Conservation (phyloP, 1,139 yeast genomes). For the Suhomyces ambrosiae region DNA sequence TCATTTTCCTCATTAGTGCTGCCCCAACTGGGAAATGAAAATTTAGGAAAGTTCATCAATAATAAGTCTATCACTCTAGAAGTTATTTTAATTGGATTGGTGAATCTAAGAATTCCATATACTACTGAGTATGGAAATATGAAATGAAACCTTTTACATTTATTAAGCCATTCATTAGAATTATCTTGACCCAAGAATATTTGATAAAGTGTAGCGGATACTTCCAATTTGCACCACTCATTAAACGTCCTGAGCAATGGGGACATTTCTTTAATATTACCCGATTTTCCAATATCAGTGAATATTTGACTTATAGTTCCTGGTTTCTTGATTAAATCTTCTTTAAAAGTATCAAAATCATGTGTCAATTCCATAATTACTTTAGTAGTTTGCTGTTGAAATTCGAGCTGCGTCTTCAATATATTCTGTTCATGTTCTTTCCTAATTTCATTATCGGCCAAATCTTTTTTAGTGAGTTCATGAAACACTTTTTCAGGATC, state of each 20-base stretch:
- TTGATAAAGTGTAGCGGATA: slow-evolving; percentile 82
- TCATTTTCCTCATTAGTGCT: slow-evolving; percentile 17
- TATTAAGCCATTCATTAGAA: slow-evolving; percentile 70
- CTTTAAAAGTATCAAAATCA: slow-evolving; percentile 58
- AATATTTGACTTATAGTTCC: slow-evolving; percentile 53
- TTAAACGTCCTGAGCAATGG: slow-evolving; percentile 68
- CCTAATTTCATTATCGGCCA: slow-evolving; percentile 58
- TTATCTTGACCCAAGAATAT: slow-evolving; percentile 77
- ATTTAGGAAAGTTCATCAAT: slow-evolving; percentile 67
- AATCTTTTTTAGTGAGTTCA: slow-evolving; percentile 41
- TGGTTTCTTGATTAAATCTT: slow-evolving; percentile 52
- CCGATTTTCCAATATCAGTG: slow-evolving; percentile 59
- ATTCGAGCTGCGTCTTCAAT: slow-evolving; percentile 66
- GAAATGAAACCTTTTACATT: slow-evolving; percentile 67
- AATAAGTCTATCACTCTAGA: slow-evolving; percentile 77
- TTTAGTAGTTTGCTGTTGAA: slow-evolving; percentile 65
- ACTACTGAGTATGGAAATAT: slow-evolving; percentile 77
- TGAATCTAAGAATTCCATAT: slow-evolving; percentile 71
- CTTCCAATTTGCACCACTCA: slow-evolving; percentile 79
- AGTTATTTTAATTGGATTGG: slow-evolving; percentile 84
- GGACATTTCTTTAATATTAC: slow-evolving; percentile 61
- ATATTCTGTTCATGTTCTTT: slow-evolving; percentile 61
- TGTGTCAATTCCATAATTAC: slow-evolving; percentile 46
- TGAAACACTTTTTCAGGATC: slow-evolving; percentile 32
- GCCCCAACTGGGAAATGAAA: slow-evolving; percentile 25